Evolutionary conservation across 2,329 filamentous ascomycete genomes (phyloP).

Genomic region (Fusarium fujikuroi): DNA sequence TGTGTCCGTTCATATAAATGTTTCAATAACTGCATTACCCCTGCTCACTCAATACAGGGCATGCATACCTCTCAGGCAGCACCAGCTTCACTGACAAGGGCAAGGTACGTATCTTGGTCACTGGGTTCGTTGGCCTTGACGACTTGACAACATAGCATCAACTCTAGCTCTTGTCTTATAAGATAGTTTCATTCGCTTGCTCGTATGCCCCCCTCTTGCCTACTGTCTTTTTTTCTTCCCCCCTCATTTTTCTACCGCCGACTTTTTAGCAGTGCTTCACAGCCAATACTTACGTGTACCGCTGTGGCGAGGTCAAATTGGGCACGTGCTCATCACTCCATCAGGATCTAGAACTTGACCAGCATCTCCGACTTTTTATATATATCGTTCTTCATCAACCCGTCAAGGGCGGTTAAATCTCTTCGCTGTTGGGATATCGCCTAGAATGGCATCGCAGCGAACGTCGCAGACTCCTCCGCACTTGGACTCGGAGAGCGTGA

Average conservation of each 20-base stretch:
- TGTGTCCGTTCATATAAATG: background rate
- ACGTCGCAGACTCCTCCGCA: constrained; percentile 22
- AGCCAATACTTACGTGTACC: constrained; percentile 20
- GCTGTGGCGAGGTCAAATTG: constrained; percentile 31
- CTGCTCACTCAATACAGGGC: constrained; percentile 13
- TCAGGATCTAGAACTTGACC: constrained; percentile 9
- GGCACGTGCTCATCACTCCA: constrained; percentile 31
- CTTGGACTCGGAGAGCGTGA: constrained; percentile 23
- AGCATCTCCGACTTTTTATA: constrained; percentile 4
- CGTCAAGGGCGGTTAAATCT: background rate
- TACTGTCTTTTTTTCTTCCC: background rate
- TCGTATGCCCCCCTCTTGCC: background rate
- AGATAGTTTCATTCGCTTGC: background rate
- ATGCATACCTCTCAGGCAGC: constrained; percentile 20
- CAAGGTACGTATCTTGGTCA: constrained; percentile 23
- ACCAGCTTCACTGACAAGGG: background rate
- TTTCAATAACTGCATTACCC: background rate
- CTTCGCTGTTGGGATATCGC: background rate
- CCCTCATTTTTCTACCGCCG: background rate
- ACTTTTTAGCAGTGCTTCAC: background rate
- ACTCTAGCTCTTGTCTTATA: background rate
- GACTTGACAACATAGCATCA: constrained; percentile 24
- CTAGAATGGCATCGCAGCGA: constrained; percentile 20
- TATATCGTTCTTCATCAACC: constrained; percentile 1
- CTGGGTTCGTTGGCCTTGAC: constrained; percentile 24